Evolutionary conservation across 2,329 filamentous ascomycete genomes (phyloP), one percentile per base, ranked within the genome.

Genomic region (Epichloe sibirici): DNA sequence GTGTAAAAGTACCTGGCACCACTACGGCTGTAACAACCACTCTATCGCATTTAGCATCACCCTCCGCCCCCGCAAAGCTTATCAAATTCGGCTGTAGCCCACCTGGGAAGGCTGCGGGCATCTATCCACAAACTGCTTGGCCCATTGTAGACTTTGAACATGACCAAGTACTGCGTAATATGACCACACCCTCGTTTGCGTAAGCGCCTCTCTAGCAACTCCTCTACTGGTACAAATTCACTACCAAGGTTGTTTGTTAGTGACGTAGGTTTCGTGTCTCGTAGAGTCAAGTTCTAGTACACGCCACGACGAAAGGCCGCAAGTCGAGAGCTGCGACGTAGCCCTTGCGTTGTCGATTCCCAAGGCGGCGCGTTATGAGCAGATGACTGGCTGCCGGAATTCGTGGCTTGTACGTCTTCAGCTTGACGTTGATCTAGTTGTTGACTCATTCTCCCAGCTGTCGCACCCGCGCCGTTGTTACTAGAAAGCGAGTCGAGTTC

Each of bases 281-380:
- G 40, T 35, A 5, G 15, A 35, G 23, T 34, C 17, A 51, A 45
- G 12, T 28, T 45, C 40, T 45, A 28, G 8, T 25, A 6, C 34
- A n/a, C 2, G 31, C 23, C 34, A n/a, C 2, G 17, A 25, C 28
- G 49, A 9, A 45, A 28, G 28, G 44, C 37, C 17, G 15, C 38
- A 43, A 52, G 45, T 12, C 45, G 50, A 35, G 50, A 52, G 45
- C 50, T 52, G 50, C 50, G 45, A 52, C 50, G 50, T 38, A 52
- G 38, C 43, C 45, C 45, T 21, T 44, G 23, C 12, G 17, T 48
- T 34, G 23, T 23, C 3, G 11, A 43, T 52, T 37, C 44, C 45
- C 23, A 23, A 23, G 23, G 23, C 23, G 3, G 23, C 23, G 13
- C 9, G 15, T 48, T 31, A 43, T 37, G 31, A 2, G 4, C 50